Conservation (phyloP, 2,329 filamentous ascomycete species). For the Calonectria multiphialidica region DNA sequence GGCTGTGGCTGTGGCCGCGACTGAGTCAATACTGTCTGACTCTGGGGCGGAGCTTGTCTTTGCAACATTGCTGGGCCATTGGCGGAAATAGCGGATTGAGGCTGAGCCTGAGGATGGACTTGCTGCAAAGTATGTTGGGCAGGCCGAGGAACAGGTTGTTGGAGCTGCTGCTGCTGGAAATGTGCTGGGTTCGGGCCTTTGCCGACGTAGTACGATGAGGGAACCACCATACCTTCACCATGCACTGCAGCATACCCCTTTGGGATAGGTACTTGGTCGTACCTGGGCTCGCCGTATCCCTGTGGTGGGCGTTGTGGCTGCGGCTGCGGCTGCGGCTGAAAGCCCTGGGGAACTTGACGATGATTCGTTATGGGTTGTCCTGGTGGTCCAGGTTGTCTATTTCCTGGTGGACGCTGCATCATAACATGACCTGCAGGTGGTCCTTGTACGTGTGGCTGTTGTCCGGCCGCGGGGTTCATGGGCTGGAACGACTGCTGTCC, state of each 20-base stretch:
- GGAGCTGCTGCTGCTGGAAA: slow-evolving; percentile 13
- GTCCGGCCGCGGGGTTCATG: slow-evolving; percentile 10
- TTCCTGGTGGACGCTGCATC: background rate
- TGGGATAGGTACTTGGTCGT: slow-evolving; percentile 54
- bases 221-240: slow-evolving; percentile 49
- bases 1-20: background rate
- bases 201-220: slow-evolving; percentile 44
- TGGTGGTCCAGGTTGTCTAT: background rate
- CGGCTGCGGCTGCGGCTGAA: background rate
- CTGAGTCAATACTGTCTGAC: background rate
- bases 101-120: slow-evolving; percentile 25
- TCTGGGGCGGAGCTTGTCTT: background rate
- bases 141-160: slow-evolving; percentile 24
- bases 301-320: slow-evolving; percentile 32
- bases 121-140: slow-evolving; percentile 22
- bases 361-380: background rate
- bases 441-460: slow-evolving; percentile 8
- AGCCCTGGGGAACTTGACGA: slow-evolving; percentile 9
- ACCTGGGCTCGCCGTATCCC: slow-evolving; percentile 46
- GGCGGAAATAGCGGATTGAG: slow-evolving; percentile 22
- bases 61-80: background rate
- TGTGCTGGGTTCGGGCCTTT: slow-evolving; percentile 29
- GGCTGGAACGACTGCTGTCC: slow-evolving; percentile 31
- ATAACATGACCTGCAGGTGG: background rate
- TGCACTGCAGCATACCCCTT: slow-evolving; percentile 51